A percentile compares a stretch with the other conserved stretches of the same genome.
Conservation (phyloP, 768 basidiomycete species). For the Russula vinacea region DNA sequence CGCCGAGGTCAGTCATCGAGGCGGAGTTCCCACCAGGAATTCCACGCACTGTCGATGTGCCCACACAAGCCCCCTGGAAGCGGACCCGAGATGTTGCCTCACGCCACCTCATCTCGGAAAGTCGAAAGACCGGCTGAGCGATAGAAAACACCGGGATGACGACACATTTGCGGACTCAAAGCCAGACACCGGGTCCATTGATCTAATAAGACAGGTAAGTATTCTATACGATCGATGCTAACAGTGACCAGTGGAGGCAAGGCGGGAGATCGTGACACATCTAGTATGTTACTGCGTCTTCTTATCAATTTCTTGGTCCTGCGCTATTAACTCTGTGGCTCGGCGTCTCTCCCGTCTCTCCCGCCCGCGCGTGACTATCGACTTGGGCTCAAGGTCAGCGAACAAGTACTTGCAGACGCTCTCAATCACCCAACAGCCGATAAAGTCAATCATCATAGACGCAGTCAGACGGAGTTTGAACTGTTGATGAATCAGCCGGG, state of each 20-base stretch:
- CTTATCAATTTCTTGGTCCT: slow-evolving; percentile 32
- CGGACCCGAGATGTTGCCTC: slow-evolving; percentile 15
- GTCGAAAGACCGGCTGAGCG: slow-evolving; percentile 9
- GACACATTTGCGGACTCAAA: slow-evolving; percentile 5
- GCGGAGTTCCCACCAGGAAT: slow-evolving; percentile 26
- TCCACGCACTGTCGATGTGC: slow-evolving; percentile 24
- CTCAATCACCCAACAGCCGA: slow-evolving; percentile 84
- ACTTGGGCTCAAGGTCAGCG: slow-evolving; percentile 81
- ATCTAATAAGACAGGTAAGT: slow-evolving; percentile 24
- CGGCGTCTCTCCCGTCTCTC: slow-evolving; percentile 70
- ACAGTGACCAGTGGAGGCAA: slow-evolving; percentile 15
- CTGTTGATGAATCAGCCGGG: slow-evolving; percentile 41
- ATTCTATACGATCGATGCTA: slow-evolving; percentile 29
- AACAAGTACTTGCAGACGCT: slow-evolving; percentile 79
- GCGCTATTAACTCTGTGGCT: slow-evolving; percentile 37
- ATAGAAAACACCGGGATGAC: slow-evolving; percentile 18
- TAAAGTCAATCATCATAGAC: slow-evolving; percentile 86
- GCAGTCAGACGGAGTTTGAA: slow-evolving; percentile 78
- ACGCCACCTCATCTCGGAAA: slow-evolving; percentile 26
- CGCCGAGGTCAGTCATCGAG: slow-evolving; percentile 17
- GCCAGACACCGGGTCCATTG: slow-evolving; percentile 20
- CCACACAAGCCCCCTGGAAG: slow-evolving; percentile 21
- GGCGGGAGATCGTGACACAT: slow-evolving; percentile 18
- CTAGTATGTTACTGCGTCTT: slow-evolving; percentile 36
- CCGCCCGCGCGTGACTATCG: slow-evolving; percentile 78